Conservation (phyloP, 208 protist species). For the Acanthamoeba sp. region DNA sequence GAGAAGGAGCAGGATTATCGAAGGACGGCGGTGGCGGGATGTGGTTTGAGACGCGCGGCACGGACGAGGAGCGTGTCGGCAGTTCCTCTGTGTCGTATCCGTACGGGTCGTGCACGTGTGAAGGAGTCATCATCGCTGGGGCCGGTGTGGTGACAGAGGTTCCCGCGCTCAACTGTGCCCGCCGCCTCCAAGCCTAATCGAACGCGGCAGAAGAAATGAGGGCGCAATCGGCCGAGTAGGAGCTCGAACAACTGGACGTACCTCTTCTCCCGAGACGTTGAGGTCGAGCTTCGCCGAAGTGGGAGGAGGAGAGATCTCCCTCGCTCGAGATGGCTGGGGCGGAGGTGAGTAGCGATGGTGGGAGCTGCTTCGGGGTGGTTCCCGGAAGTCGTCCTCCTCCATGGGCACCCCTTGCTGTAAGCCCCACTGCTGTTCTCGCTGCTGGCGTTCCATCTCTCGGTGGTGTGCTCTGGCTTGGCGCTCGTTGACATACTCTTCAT, state of each 20-base stretch:
- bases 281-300: neutral
- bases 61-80: neutral
- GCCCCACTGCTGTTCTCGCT: neutral
- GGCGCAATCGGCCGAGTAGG: neutral
- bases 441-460: neutral
- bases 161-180: neutral
- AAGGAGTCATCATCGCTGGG: neutral
- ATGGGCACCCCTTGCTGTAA: neutral
- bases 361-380: neutral
- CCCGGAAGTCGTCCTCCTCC: neutral
- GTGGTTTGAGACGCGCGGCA: neutral
- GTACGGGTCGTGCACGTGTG: neutral
- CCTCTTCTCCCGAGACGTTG: conserved; percentile 40
- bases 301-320: neutral
- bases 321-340: neutral
- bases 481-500: neutral
- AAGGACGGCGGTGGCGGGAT: neutral
- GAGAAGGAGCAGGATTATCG: neutral
- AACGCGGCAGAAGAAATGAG: neutral
- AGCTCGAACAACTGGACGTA: neutral
- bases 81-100: neutral
- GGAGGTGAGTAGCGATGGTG: neutral
- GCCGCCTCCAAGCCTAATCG: neutral
- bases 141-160: neutral
- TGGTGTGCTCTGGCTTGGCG: neutral